phyloP scores from a whole-genome alignment of 805 yeast species.

The Lipomyces lipofer region DNA sequence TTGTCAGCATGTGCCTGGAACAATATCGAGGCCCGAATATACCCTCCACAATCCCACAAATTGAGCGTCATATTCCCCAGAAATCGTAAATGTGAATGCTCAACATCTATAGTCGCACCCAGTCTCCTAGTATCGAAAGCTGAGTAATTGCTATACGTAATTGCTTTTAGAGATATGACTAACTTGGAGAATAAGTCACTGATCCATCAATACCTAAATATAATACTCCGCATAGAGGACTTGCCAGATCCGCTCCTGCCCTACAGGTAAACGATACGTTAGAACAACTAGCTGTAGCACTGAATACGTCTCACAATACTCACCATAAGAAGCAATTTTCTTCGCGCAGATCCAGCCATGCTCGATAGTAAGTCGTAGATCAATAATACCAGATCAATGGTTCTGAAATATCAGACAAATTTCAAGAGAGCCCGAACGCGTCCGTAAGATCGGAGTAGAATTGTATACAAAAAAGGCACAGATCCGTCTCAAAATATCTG shows the following conservation, averaged over 20 bases:
- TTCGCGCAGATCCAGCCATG: conserved; percentile 42
- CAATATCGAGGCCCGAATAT: neutral
- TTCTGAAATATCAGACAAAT: too few species aligned
- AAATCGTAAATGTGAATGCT: conserved; percentile 89
- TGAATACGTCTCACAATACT: conserved; percentile 20
- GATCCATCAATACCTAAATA: conserved; percentile 56
- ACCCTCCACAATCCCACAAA: conserved; percentile 97
- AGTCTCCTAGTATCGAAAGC: conserved; percentile 94
- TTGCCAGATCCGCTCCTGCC: conserved; percentile 91
- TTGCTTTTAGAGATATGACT: neutral
- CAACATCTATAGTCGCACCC: conserved; percentile 99
- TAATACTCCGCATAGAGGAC: conserved; percentile 95
- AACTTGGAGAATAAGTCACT: neutral
- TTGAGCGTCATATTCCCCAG: conserved; percentile 93
- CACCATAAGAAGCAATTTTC: conserved; percentile 64
- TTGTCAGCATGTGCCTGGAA: neutral
- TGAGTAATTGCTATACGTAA: conserved; percentile 67
- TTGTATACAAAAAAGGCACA: too few species aligned
- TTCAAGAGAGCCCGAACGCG: too few species aligned
- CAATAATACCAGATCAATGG: too few species aligned
- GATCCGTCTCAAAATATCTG: too few species aligned
- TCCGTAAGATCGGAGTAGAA: too few species aligned
- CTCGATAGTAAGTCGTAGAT: too few species aligned
- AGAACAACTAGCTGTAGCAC: neutral
- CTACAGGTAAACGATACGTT: conserved; percentile 1